phyloP scores from a whole-genome alignment of 495 filamentous ascomycete species.

The Podospora anserina region DNA sequence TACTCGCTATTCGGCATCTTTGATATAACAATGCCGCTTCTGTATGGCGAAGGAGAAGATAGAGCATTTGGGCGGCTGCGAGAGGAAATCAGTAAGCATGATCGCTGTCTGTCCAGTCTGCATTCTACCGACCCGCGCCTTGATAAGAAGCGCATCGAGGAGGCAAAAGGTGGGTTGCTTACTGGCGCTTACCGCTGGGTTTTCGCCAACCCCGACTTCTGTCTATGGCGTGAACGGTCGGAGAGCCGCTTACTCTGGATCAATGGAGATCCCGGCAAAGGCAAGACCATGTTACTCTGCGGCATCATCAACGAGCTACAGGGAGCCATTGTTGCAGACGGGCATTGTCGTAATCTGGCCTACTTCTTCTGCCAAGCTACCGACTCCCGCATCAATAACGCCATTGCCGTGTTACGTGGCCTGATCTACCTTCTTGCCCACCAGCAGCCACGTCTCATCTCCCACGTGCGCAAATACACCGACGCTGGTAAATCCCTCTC shows the following conservation, averaged over 20 bases:
- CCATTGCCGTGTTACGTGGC: too few relatives aligned
- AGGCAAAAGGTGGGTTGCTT: slow-evolving; percentile 35
- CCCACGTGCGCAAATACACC: slow-evolving; percentile 21
- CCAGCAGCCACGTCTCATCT: slow-evolving; percentile 25
- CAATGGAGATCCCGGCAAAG: too few relatives aligned
- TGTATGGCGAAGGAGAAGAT: slow-evolving; percentile 10
- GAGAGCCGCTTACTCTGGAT: too few relatives aligned
- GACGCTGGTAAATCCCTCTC: background rate
- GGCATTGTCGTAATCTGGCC: background rate
- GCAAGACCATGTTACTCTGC: slow-evolving; percentile 46
- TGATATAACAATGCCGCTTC: background rate
- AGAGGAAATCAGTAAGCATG: background rate
- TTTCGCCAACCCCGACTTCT: too few relatives aligned
- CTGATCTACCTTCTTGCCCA: too few relatives aligned
- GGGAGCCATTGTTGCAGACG: slow-evolving; percentile 28
- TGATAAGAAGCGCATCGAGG: slow-evolving; percentile 40
- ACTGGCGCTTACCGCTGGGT: slow-evolving; percentile 26
- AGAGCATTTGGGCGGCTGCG: slow-evolving; percentile 1
- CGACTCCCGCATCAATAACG: too few relatives aligned
- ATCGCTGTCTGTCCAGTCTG: background rate
- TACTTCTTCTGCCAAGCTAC: slow-evolving; percentile 47
- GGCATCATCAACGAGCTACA: slow-evolving; percentile 42
- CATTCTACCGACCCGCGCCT: slow-evolving; percentile 1
- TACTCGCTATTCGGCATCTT: background rate
- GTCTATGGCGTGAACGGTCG: too few relatives aligned